Evolutionary conservation across 345 rosid species (phyloP).

Genomic region (Populus tremula): DNA sequence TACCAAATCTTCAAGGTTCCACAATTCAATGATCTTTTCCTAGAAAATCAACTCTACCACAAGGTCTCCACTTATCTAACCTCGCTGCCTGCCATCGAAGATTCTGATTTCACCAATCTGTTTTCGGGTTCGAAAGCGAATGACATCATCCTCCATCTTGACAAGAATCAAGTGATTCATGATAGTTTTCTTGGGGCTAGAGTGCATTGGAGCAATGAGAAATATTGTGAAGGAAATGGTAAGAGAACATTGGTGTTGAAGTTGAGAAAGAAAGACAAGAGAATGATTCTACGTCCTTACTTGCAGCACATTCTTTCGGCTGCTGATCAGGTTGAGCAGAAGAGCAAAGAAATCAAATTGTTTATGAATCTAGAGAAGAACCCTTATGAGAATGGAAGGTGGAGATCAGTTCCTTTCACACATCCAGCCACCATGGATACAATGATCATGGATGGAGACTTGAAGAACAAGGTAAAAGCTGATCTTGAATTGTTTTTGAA

Average conservation of each 20-base stretch:
- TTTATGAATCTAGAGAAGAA: slow-evolving; percentile 8
- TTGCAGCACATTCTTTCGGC: slow-evolving; percentile 26
- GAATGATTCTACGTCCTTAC: slow-evolving; percentile 19
- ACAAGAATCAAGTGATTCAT: slow-evolving; percentile 6
- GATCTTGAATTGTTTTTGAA: slow-evolving; percentile 27
- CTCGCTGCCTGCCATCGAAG: slow-evolving; percentile 22
- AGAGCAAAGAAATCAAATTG: slow-evolving; percentile 17
- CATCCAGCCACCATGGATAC: slow-evolving; percentile 36
- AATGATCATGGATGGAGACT: slow-evolving; percentile 21
- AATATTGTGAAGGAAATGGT: not conserved
- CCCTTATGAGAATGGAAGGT: slow-evolving; percentile 7
- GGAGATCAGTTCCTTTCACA: slow-evolving; percentile 21
- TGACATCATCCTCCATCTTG: slow-evolving; percentile 27
- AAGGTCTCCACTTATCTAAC: slow-evolving; percentile 19
- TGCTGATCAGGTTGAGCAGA: slow-evolving; percentile 18
- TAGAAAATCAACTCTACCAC: slow-evolving; percentile 13
- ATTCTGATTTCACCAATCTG: slow-evolving; percentile 20
- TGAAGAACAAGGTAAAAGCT: slow-evolving; percentile 25
- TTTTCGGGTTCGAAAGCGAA: slow-evolving; percentile 21
- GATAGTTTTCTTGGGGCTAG: slow-evolving; percentile 23
- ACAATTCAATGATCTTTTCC: slow-evolving; percentile 16
- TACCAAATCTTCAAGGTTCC: slow-evolving; percentile 24
- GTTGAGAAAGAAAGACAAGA: slow-evolving; percentile 25
- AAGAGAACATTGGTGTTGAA: not conserved
- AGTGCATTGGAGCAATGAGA: slow-evolving; percentile 18